Evolutionary conservation across 345 rosid species (phyloP).

Genomic region (Pelargonium nanum): DNA sequence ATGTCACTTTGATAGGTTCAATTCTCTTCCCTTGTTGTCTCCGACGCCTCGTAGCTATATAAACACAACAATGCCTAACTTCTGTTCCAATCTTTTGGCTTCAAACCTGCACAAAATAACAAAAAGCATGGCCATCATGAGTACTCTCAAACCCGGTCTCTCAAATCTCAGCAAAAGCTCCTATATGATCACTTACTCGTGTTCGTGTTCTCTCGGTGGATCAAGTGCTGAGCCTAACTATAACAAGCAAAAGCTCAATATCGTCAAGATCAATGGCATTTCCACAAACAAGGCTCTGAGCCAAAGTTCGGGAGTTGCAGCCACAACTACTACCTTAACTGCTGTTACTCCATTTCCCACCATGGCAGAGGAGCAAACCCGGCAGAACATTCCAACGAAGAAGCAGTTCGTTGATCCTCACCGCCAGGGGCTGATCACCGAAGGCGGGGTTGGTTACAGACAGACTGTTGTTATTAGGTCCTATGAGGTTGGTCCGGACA

Average conservation of each 20-base stretch:
- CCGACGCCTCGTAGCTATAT: conserved; percentile 17
- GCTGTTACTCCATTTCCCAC: conserved; percentile 9
- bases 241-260: conserved; percentile 19
- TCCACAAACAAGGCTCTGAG: conserved; percentile 1
- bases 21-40: conserved; percentile 7
- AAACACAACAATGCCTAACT: conserved; percentile 13
- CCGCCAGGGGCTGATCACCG: conserved; percentile 48
- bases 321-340: conserved; percentile 10
- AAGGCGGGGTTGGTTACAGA: conserved; percentile 42
- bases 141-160: conserved; percentile 15
- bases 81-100: conserved; percentile 21
- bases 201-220: conserved; percentile 19
- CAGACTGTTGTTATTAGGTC: conserved; percentile 57
- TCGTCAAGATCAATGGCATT: conserved; percentile 17
- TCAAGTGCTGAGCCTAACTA: conserved; percentile 15
- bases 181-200: conserved; percentile 10
- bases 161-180: conserved; percentile 11
- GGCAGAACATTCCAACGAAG: conserved; percentile 49
- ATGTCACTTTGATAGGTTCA: background rate
- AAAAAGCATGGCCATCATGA: background rate
- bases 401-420: conserved; percentile 49
- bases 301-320: conserved; percentile 18
- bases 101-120: background rate
- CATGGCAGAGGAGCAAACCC: conserved; percentile 17
- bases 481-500: conserved; percentile 62